Conservation (phyloP, 768 basidiomycete genomes). For the Boletus sp. region DNA sequence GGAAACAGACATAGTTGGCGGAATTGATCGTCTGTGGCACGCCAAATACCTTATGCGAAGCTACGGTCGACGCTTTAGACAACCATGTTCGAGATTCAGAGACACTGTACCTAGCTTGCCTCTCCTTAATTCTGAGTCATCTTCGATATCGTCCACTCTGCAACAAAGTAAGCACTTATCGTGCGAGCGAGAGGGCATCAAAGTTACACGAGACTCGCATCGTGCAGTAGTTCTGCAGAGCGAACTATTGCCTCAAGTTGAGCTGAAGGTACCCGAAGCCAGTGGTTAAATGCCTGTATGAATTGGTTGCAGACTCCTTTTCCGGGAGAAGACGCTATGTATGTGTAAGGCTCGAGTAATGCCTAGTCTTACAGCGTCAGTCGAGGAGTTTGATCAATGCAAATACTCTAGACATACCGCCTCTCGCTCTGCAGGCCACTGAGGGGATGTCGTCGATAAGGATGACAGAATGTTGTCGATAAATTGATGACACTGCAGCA, state of each 20-base stretch:
- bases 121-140: slow-evolving; percentile 81
- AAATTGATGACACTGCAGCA: slow-evolving; percentile 20
- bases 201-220: slow-evolving; percentile 83
- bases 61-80: slow-evolving; percentile 35
- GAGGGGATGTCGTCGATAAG: slow-evolving; percentile 28
- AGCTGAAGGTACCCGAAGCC: slow-evolving; percentile 80
- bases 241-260: slow-evolving; percentile 74
- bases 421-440: slow-evolving; percentile 21
- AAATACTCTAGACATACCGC: slow-evolving; percentile 12
- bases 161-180: neutral
- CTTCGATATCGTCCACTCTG: slow-evolving; percentile 94
- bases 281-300: slow-evolving; percentile 88
- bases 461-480: slow-evolving; percentile 41
- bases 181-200: neutral
- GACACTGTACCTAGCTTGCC: slow-evolving; percentile 72
- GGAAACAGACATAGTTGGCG: slow-evolving; percentile 96
- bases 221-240: slow-evolving; percentile 89
- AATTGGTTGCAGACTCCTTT: slow-evolving; percentile 88
- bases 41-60: slow-evolving; percentile 97
- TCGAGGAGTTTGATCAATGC: too few species aligned
- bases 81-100: neutral
- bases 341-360: slow-evolving; percentile 85
- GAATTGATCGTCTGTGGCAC: slow-evolving; percentile 95
- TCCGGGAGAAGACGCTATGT: slow-evolving; percentile 80
- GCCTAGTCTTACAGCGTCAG: slow-evolving; percentile 29